Evolutionary conservation across 2,329 filamentous ascomycete genomes (phyloP).

Genomic region (Decorospora gaudefroyi): DNA sequence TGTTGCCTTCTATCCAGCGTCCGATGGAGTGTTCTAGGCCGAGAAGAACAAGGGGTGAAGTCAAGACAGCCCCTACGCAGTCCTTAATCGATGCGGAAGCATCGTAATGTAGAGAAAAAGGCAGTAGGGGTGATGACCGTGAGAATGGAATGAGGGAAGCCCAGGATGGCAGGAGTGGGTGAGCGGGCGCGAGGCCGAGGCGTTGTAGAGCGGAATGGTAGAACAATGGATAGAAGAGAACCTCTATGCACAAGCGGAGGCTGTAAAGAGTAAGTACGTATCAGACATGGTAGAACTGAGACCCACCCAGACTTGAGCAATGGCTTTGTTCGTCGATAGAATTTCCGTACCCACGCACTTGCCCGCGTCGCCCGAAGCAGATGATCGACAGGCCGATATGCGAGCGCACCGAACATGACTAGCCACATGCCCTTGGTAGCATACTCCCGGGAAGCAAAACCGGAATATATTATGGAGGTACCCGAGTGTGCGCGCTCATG

Average conservation of each 20-base stretch:
- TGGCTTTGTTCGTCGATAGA: slow-evolving; percentile 30
- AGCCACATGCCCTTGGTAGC: slow-evolving; percentile 28
- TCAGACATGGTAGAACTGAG: background rate
- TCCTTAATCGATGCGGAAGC: slow-evolving; percentile 22
- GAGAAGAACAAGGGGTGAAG: slow-evolving; percentile 37
- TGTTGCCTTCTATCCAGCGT: slow-evolving; percentile 32
- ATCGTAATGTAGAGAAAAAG: slow-evolving; percentile 24
- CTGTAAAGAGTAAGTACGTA: slow-evolving; percentile 23
- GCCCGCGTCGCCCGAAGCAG: slow-evolving; percentile 29
- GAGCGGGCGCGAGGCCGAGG: slow-evolving; percentile 36
- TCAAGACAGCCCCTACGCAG: slow-evolving; percentile 23
- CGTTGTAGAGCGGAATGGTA: slow-evolving; percentile 41
- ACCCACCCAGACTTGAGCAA: slow-evolving; percentile 31
- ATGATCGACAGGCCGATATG: slow-evolving; percentile 38
- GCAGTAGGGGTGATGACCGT: slow-evolving; percentile 30
- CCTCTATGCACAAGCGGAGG: slow-evolving; percentile 34
- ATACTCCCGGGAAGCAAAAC: slow-evolving; percentile 31
- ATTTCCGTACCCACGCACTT: slow-evolving; percentile 23
- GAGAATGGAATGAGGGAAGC: slow-evolving; percentile 39
- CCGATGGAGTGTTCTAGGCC: slow-evolving; percentile 33
- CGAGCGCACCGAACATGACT: slow-evolving; percentile 23
- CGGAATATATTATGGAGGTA: slow-evolving; percentile 32
- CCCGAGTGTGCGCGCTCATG: slow-evolving; percentile 29
- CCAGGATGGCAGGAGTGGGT: slow-evolving; percentile 35
- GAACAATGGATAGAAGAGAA: slow-evolving; percentile 40